phyloP scores from a whole-genome alignment of 305 asterid genomes.

The Plantago coronopus region DNA sequence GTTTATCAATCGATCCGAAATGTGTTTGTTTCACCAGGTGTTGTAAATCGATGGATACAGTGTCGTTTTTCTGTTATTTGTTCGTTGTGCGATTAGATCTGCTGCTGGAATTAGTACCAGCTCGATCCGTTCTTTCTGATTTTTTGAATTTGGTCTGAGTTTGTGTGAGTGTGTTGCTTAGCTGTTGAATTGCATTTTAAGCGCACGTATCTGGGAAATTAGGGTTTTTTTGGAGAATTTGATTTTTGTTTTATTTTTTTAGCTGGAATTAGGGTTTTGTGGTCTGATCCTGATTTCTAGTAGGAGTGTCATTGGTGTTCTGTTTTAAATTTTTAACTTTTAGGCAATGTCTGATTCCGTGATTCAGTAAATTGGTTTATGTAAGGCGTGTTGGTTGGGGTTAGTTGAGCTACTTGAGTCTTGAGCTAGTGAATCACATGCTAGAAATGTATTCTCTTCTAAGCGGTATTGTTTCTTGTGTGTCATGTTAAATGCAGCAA shows the following conservation, averaged over 20 bases:
- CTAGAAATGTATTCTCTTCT: no score
- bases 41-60: slow-evolving; percentile 5
- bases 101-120: slow-evolving; percentile 19
- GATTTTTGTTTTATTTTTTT: neutral
- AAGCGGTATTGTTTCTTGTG: no score
- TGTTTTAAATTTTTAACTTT: no score
- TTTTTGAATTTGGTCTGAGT: slow-evolving; percentile 15
- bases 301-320: neutral
- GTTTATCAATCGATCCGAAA: slow-evolving; percentile 14
- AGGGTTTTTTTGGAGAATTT: slow-evolving; percentile 5
- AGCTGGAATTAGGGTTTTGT: neutral
- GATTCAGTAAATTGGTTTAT: no score
- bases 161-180: slow-evolving; percentile 2
- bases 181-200: neutral
- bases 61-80: slow-evolving; percentile 19
- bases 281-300: neutral
- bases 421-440: no score
- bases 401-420: neutral
- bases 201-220: neutral
- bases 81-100: slow-evolving; percentile 31
- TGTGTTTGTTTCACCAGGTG: slow-evolving; percentile 9
- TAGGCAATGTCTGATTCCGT: no score
- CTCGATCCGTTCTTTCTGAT: neutral
- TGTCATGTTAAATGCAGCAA: no score
- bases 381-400: neutral